Conservation (phyloP, 1,284 basidiomycete genomes). For the Sporisorium scitamineum region DNA sequence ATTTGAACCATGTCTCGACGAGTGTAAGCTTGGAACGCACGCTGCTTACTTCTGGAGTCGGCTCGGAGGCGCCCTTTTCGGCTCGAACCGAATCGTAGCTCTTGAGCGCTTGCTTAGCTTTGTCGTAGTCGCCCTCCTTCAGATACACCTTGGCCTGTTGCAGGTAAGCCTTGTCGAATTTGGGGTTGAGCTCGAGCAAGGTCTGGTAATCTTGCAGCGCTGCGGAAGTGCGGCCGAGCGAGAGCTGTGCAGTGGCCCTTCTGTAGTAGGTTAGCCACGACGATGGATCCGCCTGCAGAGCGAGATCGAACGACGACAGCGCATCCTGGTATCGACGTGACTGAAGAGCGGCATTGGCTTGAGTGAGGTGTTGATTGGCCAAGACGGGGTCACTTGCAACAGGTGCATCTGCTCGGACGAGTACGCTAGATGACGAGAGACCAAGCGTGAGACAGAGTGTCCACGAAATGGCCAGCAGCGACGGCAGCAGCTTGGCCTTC, state of each 20-base stretch:
- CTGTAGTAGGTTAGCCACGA: constrained; percentile 66
- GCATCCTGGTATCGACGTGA: constrained; percentile 59
- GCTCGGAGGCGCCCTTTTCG: constrained; percentile 22
- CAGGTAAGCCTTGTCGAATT: constrained; percentile 64
- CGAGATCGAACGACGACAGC: constrained; percentile 58
- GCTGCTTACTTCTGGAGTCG: constrained; percentile 24
- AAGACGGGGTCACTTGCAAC: constrained; percentile 24
- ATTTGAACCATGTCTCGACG: constrained; percentile 39
- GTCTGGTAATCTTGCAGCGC: constrained; percentile 62
- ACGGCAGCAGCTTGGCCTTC: constrained; percentile 33
- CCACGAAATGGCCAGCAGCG: constrained; percentile 44
- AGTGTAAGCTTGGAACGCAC: constrained; percentile 40
- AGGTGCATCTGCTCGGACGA: constrained; percentile 26
- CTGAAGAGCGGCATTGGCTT: constrained; percentile 58
- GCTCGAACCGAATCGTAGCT: constrained; percentile 28
- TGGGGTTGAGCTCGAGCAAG: constrained; percentile 59
- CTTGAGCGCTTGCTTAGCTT: constrained; percentile 48
- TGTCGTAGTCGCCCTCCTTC: constrained; percentile 63
- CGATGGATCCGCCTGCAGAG: constrained; percentile 54
- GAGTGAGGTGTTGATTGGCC: constrained; percentile 46
- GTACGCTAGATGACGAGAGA: constrained; percentile 22
- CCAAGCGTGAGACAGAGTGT: constrained; percentile 40
- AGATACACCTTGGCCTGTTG: constrained; percentile 61
- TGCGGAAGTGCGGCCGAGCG: constrained; percentile 61
- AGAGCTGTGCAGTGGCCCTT: constrained; percentile 65